Base-by-base conservation (phyloP, 75 land plant genomes). In the Cunninghamia lanceolata region DNA sequence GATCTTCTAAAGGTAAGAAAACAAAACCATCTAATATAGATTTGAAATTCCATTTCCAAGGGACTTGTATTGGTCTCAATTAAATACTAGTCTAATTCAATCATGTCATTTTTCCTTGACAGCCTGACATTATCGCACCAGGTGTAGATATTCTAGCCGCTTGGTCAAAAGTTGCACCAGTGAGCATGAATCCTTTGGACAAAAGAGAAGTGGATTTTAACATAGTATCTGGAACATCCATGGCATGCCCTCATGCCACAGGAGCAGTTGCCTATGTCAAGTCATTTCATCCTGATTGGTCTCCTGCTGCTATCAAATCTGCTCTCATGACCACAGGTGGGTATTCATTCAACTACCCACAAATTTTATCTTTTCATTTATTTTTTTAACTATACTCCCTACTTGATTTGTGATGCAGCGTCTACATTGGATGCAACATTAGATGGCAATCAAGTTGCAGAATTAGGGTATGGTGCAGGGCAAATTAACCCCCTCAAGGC, bases 271-370 rank as follows among this genome's bases (percentile, higher is more conserved):
- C 85, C 66, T 66, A 36, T 3, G 40, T 84, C 30, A 84, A 66
- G 74, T 56, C 45, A 17, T 42, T 66, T 15, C 85, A 84, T 71
- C 85, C 85, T 14, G 74, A 66, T 11, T 84, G 40, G 90, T 84
- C 74, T 45, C 90, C 90, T 16, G 73, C 88, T 50, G 88, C 86
- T 3, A 89, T 89, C 76, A 68, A 68, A 36, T 68, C 85, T 4
- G 40, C 85, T 32, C 74, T 84, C 74, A 84, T 84, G 85, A 84
- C 79, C 17, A 84, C 79, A 84, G 78, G 85, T 68, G 16, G 10
- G 6, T 38, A 36, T 76, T 16, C 40, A 36, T 39, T 76, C 21
- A 3, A 11, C 70, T 3, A 76, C 19, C 3, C 21, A 14, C 15
- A 6, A 38, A 35, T 38, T 76, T 13, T 5, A 36, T 16, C 15